Conservation (phyloP, 179 eudicot genomes). For the Sideroxylon spinosum region DNA sequence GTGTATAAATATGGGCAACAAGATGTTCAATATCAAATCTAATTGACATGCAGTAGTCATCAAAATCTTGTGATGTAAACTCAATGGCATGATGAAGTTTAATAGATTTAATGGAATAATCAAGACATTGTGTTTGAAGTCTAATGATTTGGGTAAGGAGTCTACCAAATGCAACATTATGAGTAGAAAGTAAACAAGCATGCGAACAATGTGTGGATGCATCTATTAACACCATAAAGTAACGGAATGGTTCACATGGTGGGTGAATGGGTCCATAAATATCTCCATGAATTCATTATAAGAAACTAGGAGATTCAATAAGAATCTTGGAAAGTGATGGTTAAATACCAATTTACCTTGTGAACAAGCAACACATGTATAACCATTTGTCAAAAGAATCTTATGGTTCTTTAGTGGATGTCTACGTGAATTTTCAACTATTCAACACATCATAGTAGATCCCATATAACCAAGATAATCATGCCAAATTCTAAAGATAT, state of each 20-base stretch:
- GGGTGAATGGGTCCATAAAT: too few species aligned
- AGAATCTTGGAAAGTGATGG: too few species aligned
- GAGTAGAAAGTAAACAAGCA: background rate
- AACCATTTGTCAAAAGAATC: background rate
- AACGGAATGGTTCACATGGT: too few species aligned
- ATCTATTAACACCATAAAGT: too few species aligned
- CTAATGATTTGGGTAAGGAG: too few species aligned
- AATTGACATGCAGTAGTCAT: slow-evolving; percentile 14
- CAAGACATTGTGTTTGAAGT: background rate
- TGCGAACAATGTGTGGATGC: background rate
- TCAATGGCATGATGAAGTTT: slow-evolving; percentile 7
- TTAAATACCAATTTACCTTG: too few species aligned
- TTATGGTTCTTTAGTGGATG: background rate
- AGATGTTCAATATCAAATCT: slow-evolving; percentile 7
- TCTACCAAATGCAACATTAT: slow-evolving; percentile 3
- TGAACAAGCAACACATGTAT: background rate
- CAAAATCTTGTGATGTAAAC: slow-evolving; percentile 9
- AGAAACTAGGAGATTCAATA: too few species aligned
- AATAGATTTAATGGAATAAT: slow-evolving; percentile 15
- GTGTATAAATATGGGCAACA: slow-evolving; percentile 6
- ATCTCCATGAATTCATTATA: too few species aligned
- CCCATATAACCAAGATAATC: background rate
- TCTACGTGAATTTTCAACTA: background rate
- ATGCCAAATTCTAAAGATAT: background rate
- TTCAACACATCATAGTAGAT: background rate